Conservation (phyloP, 169 alveolate species). For the Eimeria maxima region DNA sequence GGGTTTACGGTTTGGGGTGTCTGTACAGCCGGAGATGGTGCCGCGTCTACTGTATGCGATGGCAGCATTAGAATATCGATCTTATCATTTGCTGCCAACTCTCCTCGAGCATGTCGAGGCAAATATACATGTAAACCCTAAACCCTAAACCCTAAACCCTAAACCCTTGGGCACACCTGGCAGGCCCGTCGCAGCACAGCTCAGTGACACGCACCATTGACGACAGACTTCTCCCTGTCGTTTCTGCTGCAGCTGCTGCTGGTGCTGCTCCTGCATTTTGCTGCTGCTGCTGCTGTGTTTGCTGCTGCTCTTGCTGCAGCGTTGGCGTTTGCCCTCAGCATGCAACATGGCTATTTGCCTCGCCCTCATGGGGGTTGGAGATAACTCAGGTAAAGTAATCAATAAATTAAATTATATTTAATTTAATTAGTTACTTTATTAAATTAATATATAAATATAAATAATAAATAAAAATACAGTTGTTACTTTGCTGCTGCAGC, state of each 20-base stretch:
- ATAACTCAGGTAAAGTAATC: background rate
- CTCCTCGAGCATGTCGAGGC: conserved; percentile 87
- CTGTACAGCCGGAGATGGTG: conserved; percentile 88
- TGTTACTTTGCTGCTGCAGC: too few species aligned
- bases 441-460: background rate
- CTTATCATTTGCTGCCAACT: conserved; percentile 90
- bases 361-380: conserved; percentile 88
- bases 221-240: background rate
- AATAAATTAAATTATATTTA: background rate
- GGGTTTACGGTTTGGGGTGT: background rate
- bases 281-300: background rate
- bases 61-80: conserved; percentile 91
- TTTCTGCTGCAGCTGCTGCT: too few species aligned
- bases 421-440: background rate
- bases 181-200: background rate
- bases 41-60: conserved; percentile 92
- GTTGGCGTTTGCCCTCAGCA: conserved; percentile 88
- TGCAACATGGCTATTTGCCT: conserved; percentile 86
- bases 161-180: background rate
- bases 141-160: background rate
- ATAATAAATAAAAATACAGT: too few species aligned
- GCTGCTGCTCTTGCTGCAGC: conserved; percentile 72
- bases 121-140: conserved; percentile 83
- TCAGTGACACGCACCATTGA: background rate
- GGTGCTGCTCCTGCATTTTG: too few species aligned